Evolutionary conservation across 2,329 filamentous ascomycete species (phyloP), one percentile per base, ranked within the genome.

Genomic region (Allantophomopsis lycopodina): DNA sequence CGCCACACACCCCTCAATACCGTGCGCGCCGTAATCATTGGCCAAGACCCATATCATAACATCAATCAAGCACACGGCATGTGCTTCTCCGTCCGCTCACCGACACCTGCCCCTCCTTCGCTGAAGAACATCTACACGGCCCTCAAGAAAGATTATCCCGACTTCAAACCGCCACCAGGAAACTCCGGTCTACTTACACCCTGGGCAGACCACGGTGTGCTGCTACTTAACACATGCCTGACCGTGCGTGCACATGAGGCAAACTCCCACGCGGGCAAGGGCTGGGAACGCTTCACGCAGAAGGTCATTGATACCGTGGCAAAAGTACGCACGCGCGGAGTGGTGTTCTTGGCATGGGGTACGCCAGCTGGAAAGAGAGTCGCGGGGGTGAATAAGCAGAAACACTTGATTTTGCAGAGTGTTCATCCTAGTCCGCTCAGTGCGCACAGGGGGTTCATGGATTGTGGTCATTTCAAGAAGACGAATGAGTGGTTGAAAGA

Each of bases 31-130:
- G 88, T 98, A 44, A 87, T 98, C 54, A 62, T 96, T 40, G 91
- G 91, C 48, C 91, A 98, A 64, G 91, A 98, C 58, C 91, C 91
- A 2, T 98, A 98, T 60, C 91, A 98, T 66, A 94, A 94, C 58
- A 60, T 76, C 58, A 93, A 93, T 60, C 91, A 98, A 68, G 91
- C 91, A 38, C 91, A 96, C 60, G 91, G 91, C 34, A 78, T 98
- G 43, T 89, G 84, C 57, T 98, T 98, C 69, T 94, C 86, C 36
- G 88, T 96, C 40, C 83, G 84, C 8, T 80, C 89, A 3, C 91
- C 91, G 0, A 94, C 86, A 0, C 75, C 76, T 4, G 86, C 89
- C 1, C 91, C 91, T 0, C 88, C 89, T 0, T 94, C 86, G 1
- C 77, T 98, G 13, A 76, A 76, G 51, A 98, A 98, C 63, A 95